Evolutionary conservation across 2,329 filamentous ascomycete species (phyloP), one percentile per base, ranked within the genome.

Genomic region (Sporothrix brunneoviolacea): DNA sequence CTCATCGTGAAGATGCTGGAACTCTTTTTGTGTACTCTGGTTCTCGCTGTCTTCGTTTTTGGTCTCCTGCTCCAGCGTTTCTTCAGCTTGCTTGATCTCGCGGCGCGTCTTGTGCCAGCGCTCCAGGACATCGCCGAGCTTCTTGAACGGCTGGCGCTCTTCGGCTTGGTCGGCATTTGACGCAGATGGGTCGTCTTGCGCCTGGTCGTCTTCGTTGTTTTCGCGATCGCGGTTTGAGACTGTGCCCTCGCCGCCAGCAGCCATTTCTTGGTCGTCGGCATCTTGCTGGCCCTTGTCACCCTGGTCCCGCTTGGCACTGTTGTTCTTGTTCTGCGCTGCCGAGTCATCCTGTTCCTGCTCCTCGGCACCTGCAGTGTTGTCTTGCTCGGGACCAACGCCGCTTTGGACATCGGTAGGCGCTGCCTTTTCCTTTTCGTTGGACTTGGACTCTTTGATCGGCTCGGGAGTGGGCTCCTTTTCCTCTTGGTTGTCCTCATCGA

Each of bases 1-100:
- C 54, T 96, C 88, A 57, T 96, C 83, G 54, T 86, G 84, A 4
- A 97, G 73, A 68, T 99, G 93, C 69, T 97, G 90, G 62, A 96
- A 96, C 62, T 96, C 90, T n/a, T 80, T 80, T 62, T 84, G 77
- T 9, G 79, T 75, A 74, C 88, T 85, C 55, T 93, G 83, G n/a
- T 82, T 74, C 53, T 87, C 80, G 59, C 33, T 41, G 41, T 50
- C 39, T 8, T 48, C 28, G 37, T 54, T 38, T 10, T 41, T 39
- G 57, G 70, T 68, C 38, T 71, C 65, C 37, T 75, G 66, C 33
- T 69, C 70, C 57, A 80, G 68, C 28, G 77, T 16, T 18, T 66
- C 67, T 36, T 74, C 67, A 48, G 54, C 56, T 52, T 85, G 77
- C 63, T 79, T 72, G 59, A 98, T 97, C 55, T 95, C 86, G 41